These are phyloP conservation scores for Penicillium sclerotigenum DNA, from an alignment of 2,329 filamentous ascomycete genomes.

Conservation along the genomic window DNA sequence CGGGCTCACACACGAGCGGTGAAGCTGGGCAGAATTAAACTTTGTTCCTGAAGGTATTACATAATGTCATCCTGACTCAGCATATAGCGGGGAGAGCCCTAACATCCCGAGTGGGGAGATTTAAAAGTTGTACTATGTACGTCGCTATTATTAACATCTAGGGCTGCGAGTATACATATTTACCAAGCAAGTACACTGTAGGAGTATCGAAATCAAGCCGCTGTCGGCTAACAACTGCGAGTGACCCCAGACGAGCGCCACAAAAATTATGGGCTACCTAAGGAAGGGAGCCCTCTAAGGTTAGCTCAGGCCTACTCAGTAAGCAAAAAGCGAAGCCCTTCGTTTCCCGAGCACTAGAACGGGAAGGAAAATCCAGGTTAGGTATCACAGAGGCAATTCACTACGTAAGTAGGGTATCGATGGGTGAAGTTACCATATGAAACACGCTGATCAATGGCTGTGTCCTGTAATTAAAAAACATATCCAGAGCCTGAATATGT, in stretches of 20 bases:
- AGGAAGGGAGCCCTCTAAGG: neutral
- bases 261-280: neutral
- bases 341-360: neutral
- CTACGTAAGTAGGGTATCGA: neutral
- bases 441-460: neutral
- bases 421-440: neutral
- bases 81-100: neutral
- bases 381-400: neutral
- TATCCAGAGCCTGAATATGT: neutral
- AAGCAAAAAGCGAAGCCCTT: neutral
- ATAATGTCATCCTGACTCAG: neutral
- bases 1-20: conserved; percentile 13
- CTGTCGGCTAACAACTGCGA: neutral
- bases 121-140: neutral
- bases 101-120: neutral
- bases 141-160: neutral
- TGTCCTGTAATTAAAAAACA: neutral
- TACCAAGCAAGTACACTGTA: neutral
- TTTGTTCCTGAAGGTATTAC: conserved; percentile 8
- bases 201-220: neutral
- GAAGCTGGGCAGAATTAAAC: conserved; percentile 8
- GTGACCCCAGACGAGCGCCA: neutral
- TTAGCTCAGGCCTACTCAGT: neutral
- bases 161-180: neutral
- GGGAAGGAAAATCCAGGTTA: neutral